phyloP scores from a whole-genome alignment of 768 basidiomycete genomes.

The Cystofilobasidium ferigula region DNA sequence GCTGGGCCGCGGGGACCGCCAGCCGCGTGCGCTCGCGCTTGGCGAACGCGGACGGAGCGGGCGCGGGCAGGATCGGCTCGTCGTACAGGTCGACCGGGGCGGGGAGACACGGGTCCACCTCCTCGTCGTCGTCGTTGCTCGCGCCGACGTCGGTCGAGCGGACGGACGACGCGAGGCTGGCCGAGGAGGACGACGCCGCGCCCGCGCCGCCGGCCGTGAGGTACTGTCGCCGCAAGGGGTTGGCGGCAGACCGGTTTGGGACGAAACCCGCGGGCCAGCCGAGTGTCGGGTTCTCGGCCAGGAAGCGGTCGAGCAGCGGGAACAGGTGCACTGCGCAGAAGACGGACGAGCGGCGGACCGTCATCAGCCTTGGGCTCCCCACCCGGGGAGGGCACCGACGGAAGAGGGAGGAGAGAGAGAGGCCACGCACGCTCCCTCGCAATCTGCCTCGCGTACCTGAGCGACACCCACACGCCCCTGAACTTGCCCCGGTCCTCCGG shows the following conservation, averaged over 20 bases:
- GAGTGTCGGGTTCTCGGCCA: neutral
- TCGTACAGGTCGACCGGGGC: neutral
- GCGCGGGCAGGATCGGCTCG: neutral
- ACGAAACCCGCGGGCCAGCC: neutral
- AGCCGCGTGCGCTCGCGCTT: neutral
- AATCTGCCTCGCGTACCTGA: neutral
- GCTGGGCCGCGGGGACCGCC: neutral
- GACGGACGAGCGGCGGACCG: neutral
- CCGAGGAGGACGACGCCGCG: neutral
- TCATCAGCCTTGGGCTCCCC: no score
- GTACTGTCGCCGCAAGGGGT: neutral
- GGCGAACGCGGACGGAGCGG: neutral
- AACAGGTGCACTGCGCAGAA: neutral
- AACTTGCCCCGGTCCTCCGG: neutral
- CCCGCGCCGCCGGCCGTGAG: no score
- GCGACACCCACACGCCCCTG: neutral
- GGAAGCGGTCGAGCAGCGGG: slow-evolving; percentile 2
- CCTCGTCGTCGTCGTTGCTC: neutral
- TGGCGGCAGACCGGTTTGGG: neutral
- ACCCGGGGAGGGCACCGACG: no score
- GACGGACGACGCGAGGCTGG: neutral
- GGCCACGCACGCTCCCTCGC: neutral
- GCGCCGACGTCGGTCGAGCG: neutral
- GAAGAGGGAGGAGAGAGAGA: neutral
- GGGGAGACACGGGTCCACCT: neutral